Base-by-base conservation (phyloP, 73 alveolate genomes). In the Blepharisma stoltei region DNA sequence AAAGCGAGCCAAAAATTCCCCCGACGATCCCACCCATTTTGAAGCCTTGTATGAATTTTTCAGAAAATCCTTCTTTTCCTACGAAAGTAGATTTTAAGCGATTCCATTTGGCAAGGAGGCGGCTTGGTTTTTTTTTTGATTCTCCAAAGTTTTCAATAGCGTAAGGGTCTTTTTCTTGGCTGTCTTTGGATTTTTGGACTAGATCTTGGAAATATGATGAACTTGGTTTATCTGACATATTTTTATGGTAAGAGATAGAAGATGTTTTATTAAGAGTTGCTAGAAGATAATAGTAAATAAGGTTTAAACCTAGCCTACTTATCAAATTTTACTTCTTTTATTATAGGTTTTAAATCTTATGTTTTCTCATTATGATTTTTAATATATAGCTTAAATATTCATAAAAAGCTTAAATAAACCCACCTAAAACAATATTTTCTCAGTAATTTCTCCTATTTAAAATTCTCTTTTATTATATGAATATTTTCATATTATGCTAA, bases 11-110 rank as follows among this genome's bases (percentile, higher is more conserved):
- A 54, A 83, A 83, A 66, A 78, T 73, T 7, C 91, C 91, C 0
- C 94, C 94, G 71, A 87, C 91, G 25, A 55, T 54, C n/a, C 68
- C 80, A 49, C 94, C 94, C 82, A 87, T 86, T 78, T 81, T 83
- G 67, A 79, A 70, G n/a, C 94, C 94, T 46, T 78, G 73, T 53
- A 83, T 43, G 79, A 87, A 87, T 80, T 78, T 67, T 4, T 14
- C 73, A 25, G 45, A 46, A 21, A 86, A 83, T 6, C 88, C 78
- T 6, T 81, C 86, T 25, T 54, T 65, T 21, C 89, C 91, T 14
- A 89, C 84, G 55, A 83, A 84, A 9, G 83, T 70, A 45, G 86
- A 67, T 32, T 79, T 81, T 76, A 86, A 77, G 55, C 87, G 83
- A 23, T 81, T 77, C 75, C 18, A 69, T 25, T 69, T 69, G 3